Evolutionary conservation across 2,329 filamentous ascomycete genomes (phyloP).

Genomic region (Cordyceps militaris): DNA sequence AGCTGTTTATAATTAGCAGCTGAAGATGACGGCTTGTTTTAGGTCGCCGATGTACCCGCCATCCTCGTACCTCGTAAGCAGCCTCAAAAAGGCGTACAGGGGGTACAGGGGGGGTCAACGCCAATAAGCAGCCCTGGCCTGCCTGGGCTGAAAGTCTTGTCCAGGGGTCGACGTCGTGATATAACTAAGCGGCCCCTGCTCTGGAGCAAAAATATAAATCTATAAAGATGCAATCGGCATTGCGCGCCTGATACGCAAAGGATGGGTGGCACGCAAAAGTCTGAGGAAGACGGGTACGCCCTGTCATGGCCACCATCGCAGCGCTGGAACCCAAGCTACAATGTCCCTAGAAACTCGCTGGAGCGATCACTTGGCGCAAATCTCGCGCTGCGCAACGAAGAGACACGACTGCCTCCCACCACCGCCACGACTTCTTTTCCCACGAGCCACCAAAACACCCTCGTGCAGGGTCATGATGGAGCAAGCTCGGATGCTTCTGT

Average conservation of each 20-base stretch:
- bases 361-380: slow-evolving; percentile 8
- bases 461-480: slow-evolving; percentile 9
- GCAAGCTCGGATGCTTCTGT: not conserved
- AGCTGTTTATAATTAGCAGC: too few relatives aligned
- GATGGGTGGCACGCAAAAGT: not conserved
- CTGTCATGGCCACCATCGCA: slow-evolving; percentile 18
- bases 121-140: too few relatives aligned
- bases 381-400: not conserved
- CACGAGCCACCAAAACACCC: not conserved
- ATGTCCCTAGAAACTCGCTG: slow-evolving; percentile 18
- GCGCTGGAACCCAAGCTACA: slow-evolving; percentile 24
- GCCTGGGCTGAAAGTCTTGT: too few relatives aligned
- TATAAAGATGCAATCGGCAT: not conserved
- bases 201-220: not conserved
- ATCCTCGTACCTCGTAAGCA: too few relatives aligned
- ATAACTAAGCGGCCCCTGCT: too few relatives aligned
- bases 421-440: not conserved
- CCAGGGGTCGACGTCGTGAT: too few relatives aligned
- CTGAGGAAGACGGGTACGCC: slow-evolving; percentile 14
- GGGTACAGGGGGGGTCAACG: too few relatives aligned
- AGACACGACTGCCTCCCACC: slow-evolving; percentile 4
- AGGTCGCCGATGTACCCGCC: too few relatives aligned
- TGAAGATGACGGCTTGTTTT: too few relatives aligned
- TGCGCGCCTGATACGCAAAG: not conserved
- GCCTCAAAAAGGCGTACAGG: too few relatives aligned